Evolutionary conservation across 805 yeast species (phyloP).

Genomic region (Candida ulmi): DNA sequence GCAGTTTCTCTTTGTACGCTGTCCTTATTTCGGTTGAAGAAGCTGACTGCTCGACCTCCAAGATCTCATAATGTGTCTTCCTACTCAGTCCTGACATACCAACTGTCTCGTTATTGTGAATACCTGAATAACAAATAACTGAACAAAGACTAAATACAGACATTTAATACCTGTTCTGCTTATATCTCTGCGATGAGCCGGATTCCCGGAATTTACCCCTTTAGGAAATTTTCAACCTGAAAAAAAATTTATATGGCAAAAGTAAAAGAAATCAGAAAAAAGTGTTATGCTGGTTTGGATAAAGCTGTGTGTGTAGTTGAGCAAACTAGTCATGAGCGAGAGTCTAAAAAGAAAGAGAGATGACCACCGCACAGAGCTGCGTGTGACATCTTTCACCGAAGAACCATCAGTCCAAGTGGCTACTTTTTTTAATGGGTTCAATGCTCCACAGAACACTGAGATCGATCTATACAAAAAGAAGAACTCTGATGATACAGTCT

Average conservation of each 20-base stretch:
- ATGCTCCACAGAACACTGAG: conserved; percentile 49
- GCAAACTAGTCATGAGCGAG: background rate
- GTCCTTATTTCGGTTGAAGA: conserved; percentile 38
- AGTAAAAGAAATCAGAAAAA: background rate
- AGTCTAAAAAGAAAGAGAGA: conserved; percentile 29
- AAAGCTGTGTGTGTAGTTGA: background rate
- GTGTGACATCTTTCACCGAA: conserved; percentile 30
- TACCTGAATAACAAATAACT: too few species aligned
- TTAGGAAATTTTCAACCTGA: background rate
- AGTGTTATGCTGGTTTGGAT: background rate
- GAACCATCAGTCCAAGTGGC: conserved; percentile 52
- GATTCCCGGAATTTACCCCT: background rate
- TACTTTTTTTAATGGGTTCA: conserved; percentile 75
- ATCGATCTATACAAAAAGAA: conserved; percentile 55
- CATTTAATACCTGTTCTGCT: too few species aligned
- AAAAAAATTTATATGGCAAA: background rate
- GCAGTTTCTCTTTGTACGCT: conserved; percentile 59
- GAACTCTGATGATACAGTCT: conserved; percentile 31
- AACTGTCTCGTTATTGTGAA: too few species aligned
- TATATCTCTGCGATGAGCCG: background rate
- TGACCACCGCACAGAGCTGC: conserved; percentile 33
- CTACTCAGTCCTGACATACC: conserved; percentile 7
- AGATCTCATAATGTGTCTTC: conserved; percentile 46
- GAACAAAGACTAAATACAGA: too few species aligned
- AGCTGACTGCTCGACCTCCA: conserved; percentile 43